Evolutionary conservation across 129 eudicot genomes (phyloP).

Genomic region (Calendula officinalis): DNA sequence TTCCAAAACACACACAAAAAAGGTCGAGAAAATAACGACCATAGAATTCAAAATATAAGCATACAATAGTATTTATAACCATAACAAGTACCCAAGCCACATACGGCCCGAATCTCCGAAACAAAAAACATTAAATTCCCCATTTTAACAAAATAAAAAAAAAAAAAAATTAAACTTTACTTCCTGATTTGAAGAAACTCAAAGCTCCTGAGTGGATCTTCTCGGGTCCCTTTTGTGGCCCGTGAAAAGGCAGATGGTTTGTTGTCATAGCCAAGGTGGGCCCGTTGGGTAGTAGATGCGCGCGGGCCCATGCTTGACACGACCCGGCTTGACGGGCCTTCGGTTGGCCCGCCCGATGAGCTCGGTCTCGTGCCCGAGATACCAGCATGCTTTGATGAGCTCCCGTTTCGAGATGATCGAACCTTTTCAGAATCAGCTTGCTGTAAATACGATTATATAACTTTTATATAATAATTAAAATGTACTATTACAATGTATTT

Average conservation of each 20-base stretch:
- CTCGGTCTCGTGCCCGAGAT: slow-evolving; percentile 54
- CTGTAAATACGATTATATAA: slow-evolving; percentile 28
- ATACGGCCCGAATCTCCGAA: slow-evolving; percentile 13
- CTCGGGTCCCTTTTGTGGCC: slow-evolving; percentile 50
- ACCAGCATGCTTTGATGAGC: slow-evolving; percentile 60
- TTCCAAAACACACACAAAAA: slow-evolving; percentile 7
- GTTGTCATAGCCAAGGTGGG: slow-evolving; percentile 52
- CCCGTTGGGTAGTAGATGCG: slow-evolving; percentile 58
- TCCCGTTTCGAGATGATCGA: slow-evolving; percentile 60
- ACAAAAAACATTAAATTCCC: slow-evolving; percentile 14
- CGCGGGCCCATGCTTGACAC: slow-evolving; percentile 63
- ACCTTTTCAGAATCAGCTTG: slow-evolving; percentile 68
- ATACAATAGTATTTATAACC: slow-evolving; percentile 25
- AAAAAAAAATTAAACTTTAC: slow-evolving; percentile 23
- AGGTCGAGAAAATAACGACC: slow-evolving; percentile 8
- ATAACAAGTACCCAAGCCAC: slow-evolving; percentile 15
- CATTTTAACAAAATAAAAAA: neutral
- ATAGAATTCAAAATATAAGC: slow-evolving; percentile 24
- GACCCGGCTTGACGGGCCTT: slow-evolving; percentile 53
- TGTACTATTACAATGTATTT: neutral
- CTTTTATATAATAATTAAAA: neutral
- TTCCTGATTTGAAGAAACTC: slow-evolving; percentile 90
- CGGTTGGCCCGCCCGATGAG: slow-evolving; percentile 64
- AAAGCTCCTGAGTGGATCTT: slow-evolving; percentile 88
- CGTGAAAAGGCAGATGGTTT: slow-evolving; percentile 59